phyloP scores from a whole-genome alignment of 352 stramenopile species.

The Phytophthora hybrid region DNA sequence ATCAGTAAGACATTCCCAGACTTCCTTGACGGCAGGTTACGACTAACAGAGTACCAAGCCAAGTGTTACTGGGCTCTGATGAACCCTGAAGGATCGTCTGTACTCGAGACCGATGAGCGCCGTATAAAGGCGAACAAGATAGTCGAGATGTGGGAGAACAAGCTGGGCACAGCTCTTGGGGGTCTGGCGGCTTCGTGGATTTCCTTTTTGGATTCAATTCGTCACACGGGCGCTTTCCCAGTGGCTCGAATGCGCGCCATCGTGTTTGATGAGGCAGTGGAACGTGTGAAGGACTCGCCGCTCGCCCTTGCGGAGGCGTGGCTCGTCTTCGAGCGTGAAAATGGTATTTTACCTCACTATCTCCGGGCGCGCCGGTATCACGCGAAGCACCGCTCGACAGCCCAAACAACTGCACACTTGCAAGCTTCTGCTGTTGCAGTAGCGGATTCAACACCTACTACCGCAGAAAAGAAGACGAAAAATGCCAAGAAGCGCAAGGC shows the following conservation, averaged over 20 bases:
- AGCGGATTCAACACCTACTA: background rate
- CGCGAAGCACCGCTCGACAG: constrained; percentile 26
- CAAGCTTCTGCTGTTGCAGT: constrained; percentile 4
- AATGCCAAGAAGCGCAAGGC: constrained; percentile 35
- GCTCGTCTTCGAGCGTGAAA: constrained; percentile 64
- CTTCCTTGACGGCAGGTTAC: constrained; percentile 40
- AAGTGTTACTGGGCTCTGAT: constrained; percentile 53
- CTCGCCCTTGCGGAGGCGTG: constrained; percentile 48
- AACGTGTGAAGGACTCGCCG: constrained; percentile 46
- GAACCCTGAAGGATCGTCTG: constrained; percentile 11
- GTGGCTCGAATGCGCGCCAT: constrained; percentile 32
- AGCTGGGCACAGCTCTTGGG: constrained; percentile 25
- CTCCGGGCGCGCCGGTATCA: constrained; percentile 44
- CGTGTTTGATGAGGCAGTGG: constrained; percentile 53
- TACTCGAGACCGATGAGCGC: background rate
- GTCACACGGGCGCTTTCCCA: constrained; percentile 32
- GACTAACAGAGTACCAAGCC: constrained; percentile 57
- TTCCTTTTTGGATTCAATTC: constrained; percentile 54
- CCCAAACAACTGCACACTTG: background rate
- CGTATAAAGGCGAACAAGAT: constrained; percentile 36
- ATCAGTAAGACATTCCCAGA: constrained; percentile 45
- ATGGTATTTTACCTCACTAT: constrained; percentile 50
- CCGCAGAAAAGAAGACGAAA: constrained; percentile 26
- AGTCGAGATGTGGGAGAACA: constrained; percentile 45
- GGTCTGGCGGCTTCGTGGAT: constrained; percentile 52